These are phyloP conservation scores for Camelina laxa DNA, from an alignment of 345 rosid genomes.

Conservation along the genomic window DNA sequence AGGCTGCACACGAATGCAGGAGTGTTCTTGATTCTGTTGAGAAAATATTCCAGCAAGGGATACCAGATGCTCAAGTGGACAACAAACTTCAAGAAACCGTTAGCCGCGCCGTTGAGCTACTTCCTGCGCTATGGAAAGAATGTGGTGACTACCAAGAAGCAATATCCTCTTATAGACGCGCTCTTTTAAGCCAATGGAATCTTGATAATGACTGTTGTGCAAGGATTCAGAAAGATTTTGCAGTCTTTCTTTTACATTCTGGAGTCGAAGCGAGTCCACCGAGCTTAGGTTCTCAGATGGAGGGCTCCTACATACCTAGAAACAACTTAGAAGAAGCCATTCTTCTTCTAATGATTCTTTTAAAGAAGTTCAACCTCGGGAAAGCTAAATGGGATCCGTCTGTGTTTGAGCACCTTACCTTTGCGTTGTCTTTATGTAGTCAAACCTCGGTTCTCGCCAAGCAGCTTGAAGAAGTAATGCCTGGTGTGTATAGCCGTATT, in stretches of 20 bases:
- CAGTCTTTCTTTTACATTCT: constrained; percentile 79
- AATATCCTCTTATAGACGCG: constrained; percentile 76
- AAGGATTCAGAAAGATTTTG: constrained; percentile 85
- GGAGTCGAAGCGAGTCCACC: constrained; percentile 88
- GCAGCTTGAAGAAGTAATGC: constrained; percentile 82
- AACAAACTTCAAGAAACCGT: constrained; percentile 74
- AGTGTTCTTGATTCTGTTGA: constrained; percentile 90
- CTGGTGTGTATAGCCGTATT: constrained; percentile 76
- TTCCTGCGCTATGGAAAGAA: constrained; percentile 83
- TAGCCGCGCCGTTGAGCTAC: constrained; percentile 90
- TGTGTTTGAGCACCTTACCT: constrained; percentile 79
- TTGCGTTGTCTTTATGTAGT: constrained; percentile 72
- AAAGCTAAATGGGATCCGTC: constrained; percentile 81
- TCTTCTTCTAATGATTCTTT: constrained; percentile 81
- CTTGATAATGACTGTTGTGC: constrained; percentile 75
- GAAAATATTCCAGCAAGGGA: constrained; percentile 80
- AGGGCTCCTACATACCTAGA: constrained; percentile 81
- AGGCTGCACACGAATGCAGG: constrained; percentile 85
- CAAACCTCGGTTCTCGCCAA: constrained; percentile 78
- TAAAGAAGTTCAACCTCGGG: constrained; percentile 67
- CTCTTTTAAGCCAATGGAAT: constrained; percentile 89
- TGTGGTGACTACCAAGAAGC: constrained; percentile 75
- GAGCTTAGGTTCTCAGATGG: constrained; percentile 73
- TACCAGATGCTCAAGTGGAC: constrained; percentile 83
- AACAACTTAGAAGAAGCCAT: constrained; percentile 93